Base-by-base conservation (phyloP, 1,284 basidiomycete species). In the Neolentinus lepideus region DNA sequence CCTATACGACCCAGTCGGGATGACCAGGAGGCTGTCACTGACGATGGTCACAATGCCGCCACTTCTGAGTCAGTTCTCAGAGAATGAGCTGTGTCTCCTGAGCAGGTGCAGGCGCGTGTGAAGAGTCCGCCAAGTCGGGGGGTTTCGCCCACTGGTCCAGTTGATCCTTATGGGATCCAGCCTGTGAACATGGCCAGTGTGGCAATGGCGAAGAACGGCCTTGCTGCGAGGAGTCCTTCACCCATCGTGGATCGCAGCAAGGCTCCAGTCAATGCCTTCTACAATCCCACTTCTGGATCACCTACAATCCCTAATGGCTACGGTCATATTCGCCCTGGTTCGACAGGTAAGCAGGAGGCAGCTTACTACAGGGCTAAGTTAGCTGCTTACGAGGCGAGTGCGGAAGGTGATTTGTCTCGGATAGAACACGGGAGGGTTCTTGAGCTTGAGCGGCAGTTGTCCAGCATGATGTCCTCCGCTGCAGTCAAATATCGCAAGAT, bases 341-440 rank as follows among this genome's bases (percentile, higher is more conserved):
- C 87, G 12, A 81, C 84, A 0, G 83, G 85, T 14, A 88, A 82
- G 4, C 93, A 99, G 69, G 97, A 99, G 70, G 92, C 96, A 1
- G 92, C 95, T 1, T 99, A 92, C 73, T 98, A 94, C 69, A 92
- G 96, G 51, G 92, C 95, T 51, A 98, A 98, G 73, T 75, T 97
- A 11, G 80, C 85, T 2, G 94, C 96, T 0, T 74, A 93, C 57
- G 97, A 99, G 68, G 74, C 81, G 1, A 79, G 81, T 53, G 83
- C 84, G 19, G 76, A 83, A 4, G 70, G 72, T 4, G 93, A 97
- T 45, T 64, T 84, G 1, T 74, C 77, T 27, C 83, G 87, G 27
- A 66, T 97, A 9, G 95, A 98, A 61, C 83, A 85, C 8, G 90
- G 94, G 55, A 90, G 94, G 46, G 76, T 88, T 22, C 67, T 75